A percentile compares a stretch with the other conserved stretches of the same genome.
phyloP scores from a whole-genome alignment of 2,329 filamentous ascomycete species.

The Sporothrix variecibatus region DNA sequence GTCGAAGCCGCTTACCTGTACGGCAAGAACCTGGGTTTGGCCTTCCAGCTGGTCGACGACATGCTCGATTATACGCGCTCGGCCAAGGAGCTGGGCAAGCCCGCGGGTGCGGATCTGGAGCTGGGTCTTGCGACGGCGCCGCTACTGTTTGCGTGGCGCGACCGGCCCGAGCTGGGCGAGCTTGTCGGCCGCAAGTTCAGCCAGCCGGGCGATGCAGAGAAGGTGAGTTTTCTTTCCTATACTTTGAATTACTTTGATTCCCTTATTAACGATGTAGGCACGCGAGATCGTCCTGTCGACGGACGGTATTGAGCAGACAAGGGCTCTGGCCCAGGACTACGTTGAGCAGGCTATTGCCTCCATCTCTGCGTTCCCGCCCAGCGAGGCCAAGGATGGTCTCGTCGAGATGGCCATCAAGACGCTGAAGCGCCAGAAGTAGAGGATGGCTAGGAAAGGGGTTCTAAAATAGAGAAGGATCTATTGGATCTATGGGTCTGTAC shows the following conservation, averaged over 20 bases:
- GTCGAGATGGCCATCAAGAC: conserved; percentile 94
- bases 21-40: conserved; percentile 88
- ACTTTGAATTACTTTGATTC: not conserved
- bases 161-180: conserved; percentile 77
- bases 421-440: conserved; percentile 78
- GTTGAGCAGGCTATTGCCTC: conserved; percentile 82
- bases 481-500: conserved; percentile 3
- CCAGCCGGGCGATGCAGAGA: conserved; percentile 77
- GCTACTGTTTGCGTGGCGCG: conserved; percentile 92
- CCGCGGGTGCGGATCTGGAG: conserved; percentile 90
- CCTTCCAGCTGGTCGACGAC: conserved; percentile 97
- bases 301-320: conserved; percentile 88
- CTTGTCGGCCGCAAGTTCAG: conserved; percentile 91
- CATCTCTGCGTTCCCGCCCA: conserved; percentile 84
- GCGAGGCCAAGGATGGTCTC: conserved; percentile 88
- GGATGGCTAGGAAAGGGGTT: not conserved
- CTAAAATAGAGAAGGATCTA: not conserved
- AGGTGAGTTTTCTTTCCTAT: conserved; percentile 55
- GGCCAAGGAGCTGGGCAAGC: conserved; percentile 85
- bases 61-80: conserved; percentile 95
- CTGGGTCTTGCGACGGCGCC: conserved; percentile 92
- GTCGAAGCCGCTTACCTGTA: conserved; percentile 92
- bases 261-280: conserved; percentile 59
- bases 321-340: conserved; percentile 87
- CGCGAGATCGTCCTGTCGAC: conserved; percentile 80